Percentiles rank a stretch among this genome's conserved stretches.
Conservation (phyloP, 805 yeast genomes). For the Wickerhamomyces queroliae region DNA sequence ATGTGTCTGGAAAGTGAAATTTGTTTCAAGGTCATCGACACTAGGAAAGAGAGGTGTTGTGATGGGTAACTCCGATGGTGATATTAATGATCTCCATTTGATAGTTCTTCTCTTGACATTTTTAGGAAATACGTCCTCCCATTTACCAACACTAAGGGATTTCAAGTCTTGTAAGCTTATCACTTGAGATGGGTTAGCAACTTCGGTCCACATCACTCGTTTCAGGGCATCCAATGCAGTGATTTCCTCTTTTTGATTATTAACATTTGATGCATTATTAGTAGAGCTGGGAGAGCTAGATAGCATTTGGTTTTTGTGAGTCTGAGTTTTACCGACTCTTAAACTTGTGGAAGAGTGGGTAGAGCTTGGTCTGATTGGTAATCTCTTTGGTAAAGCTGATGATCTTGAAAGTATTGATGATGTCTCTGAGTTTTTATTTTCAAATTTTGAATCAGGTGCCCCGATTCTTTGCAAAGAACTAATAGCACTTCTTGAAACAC, state of each 20-base stretch:
- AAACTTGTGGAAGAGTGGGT: not conserved
- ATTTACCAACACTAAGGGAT: constrained; percentile 67
- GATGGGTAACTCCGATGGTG: constrained; percentile 91
- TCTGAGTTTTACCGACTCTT: not conserved
- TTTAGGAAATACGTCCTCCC: constrained; percentile 88
- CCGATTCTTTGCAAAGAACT: constrained; percentile 3
- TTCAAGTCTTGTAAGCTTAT: constrained; percentile 47
- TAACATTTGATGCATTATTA: constrained; percentile 5
- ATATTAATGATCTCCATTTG: constrained; percentile 88
- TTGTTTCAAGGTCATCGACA: constrained; percentile 56
- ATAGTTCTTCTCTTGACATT: constrained; percentile 59
- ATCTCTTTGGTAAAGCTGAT: constrained; percentile 2
- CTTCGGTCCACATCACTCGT: constrained; percentile 47
- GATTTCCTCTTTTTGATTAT: constrained; percentile 8
- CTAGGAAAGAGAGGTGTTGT: constrained; percentile 77
- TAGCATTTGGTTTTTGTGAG: constrained; percentile 1
- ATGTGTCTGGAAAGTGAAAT: constrained; percentile 80
- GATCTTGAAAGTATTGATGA: not conserved
- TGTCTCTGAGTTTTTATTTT: not conserved
- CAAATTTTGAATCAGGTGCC: not conserved
- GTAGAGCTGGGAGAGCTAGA: constrained; percentile 4
- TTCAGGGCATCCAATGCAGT: constrained; percentile 16
- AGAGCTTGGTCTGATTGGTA: not conserved
- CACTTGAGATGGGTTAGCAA: constrained; percentile 74
- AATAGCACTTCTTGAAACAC: constrained; percentile 7